Percentiles rank a stretch among this genome's conserved stretches.
Conservation (phyloP, 768 basidiomycete species). For the Tephrocybe sp. region DNA sequence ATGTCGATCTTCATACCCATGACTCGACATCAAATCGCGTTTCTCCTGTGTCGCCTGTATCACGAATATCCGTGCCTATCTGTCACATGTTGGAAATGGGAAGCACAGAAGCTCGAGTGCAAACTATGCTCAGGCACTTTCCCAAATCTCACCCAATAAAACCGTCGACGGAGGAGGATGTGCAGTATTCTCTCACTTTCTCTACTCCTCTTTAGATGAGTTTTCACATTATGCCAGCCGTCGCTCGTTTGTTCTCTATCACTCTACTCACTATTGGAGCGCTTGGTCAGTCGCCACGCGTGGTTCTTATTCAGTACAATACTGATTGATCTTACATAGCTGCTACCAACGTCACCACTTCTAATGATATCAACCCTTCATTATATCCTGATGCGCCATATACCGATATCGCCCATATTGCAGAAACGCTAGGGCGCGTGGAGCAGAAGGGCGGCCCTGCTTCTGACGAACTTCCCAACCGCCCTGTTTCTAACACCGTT, state of each 20-base stretch:
- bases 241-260: slow-evolving; percentile 3
- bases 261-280: slow-evolving; percentile 3
- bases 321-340: neutral
- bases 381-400: slow-evolving; percentile 22
- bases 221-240: slow-evolving; percentile 1
- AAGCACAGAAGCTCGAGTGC: slow-evolving; percentile 16
- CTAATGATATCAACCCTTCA: slow-evolving; percentile 25
- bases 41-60: slow-evolving; percentile 21
- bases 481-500: slow-evolving; percentile 30
- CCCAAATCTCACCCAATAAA: slow-evolving; percentile 20
- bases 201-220: neutral
- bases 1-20: slow-evolving; percentile 4
- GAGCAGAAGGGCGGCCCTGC: slow-evolving; percentile 37
- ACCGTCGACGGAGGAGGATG: slow-evolving; percentile 1
- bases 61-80: slow-evolving; percentile 24
- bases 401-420: slow-evolving; percentile 36
- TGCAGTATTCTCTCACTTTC: neutral
- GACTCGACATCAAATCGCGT: slow-evolving; percentile 7
- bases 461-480: slow-evolving; percentile 28
- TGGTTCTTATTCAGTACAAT: neutral
- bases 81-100: slow-evolving; percentile 22
- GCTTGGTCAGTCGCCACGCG: slow-evolving; percentile 7
- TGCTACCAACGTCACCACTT: slow-evolving; percentile 20
- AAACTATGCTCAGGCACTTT: slow-evolving; percentile 17
- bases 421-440: slow-evolving; percentile 30